Evolutionary conservation across 2,329 filamentous ascomycete genomes (phyloP), one percentile per base, ranked within the genome.

Genomic region (Aspergillus sp.): DNA sequence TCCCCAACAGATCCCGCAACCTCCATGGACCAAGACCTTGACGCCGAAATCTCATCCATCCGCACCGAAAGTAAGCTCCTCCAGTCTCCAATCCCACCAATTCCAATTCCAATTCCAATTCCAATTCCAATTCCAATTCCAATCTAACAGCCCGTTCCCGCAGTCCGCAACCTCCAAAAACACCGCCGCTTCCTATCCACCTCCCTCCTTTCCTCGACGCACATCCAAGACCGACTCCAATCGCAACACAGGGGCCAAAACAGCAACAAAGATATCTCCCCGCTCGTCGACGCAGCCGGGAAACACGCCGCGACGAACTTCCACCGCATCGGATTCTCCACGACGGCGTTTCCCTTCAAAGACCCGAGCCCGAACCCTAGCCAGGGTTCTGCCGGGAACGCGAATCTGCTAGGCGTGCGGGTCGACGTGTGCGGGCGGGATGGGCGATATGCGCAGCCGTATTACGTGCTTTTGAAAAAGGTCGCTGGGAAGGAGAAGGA

Each of bases 321-420:
- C 41, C 52, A 67, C 46, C 61, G 63, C 20, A 52, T 67, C 29
- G 60, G 59, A 3, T 65, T 65, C 44, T 61, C 62, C 4, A 51
- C 59, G 8, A 68, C 64, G 1, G 49, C 61, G 2, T 68, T 68
- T 35, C 63, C 63, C 4, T 68, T 66, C 43, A 57, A 51, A 31
- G 64, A 68, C 32, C 64, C 64, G 2, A 57, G 57, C 0, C 58
- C 63, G 2, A 48, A 45, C 19, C 19, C 10, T 22, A 22, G 10
- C 10, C 5, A 22, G 5, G 10, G 10, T 10, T 5, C 19, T 14
- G 16, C 36, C 1, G 43, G 49, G 5, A 34, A 42, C 3, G 42
- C 45, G 12, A 52, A 53, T 24, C 44, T 67, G 1, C 43, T 67
- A 3, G 64, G 64, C 2, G 40, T 67, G 8, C 51, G 63, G 8